Percentiles rank a stretch among this genome's conserved stretches.
Evolutionary conservation across 2,329 filamentous ascomycete species (phyloP).

Genomic region (Dothistroma pini): DNA sequence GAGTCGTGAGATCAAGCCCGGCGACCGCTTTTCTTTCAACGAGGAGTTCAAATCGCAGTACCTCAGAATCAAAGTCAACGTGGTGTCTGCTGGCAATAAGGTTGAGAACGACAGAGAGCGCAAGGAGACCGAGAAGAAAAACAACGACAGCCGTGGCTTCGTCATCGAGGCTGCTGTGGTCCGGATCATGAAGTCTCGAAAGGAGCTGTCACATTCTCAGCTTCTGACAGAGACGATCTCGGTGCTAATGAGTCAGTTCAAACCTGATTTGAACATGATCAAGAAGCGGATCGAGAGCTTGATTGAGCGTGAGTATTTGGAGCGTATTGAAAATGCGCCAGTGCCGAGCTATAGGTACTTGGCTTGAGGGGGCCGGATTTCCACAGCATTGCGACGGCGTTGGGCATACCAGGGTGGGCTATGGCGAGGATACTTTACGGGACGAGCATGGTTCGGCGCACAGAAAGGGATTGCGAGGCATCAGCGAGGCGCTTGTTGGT

Average conservation of each 20-base stretch:
- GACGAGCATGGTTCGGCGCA: slow-evolving; percentile 3
- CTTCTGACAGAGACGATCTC: slow-evolving; percentile 68
- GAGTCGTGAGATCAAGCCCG: slow-evolving; percentile 70
- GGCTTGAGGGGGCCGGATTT: slow-evolving; percentile 49
- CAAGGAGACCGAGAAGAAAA: slow-evolving; percentile 71
- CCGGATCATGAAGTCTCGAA: slow-evolving; percentile 83
- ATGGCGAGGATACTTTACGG: not conserved
- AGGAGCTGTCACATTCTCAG: slow-evolving; percentile 64
- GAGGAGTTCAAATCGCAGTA: slow-evolving; percentile 74
- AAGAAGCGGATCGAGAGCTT: slow-evolving; percentile 78
- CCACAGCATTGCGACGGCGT: slow-evolving; percentile 1
- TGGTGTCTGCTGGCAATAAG: slow-evolving; percentile 75
- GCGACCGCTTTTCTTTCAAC: slow-evolving; percentile 81
- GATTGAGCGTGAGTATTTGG: slow-evolving; percentile 73
- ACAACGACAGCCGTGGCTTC: slow-evolving; percentile 66
- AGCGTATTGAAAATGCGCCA: slow-evolving; percentile 64
- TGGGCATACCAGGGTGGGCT: not conserved
- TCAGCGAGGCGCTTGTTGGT: not conserved
- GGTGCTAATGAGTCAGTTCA: slow-evolving; percentile 67
- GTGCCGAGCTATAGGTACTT: slow-evolving; percentile 67
- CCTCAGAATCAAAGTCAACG: slow-evolving; percentile 83
- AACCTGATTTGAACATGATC: slow-evolving; percentile 71
- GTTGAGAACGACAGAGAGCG: slow-evolving; percentile 69
- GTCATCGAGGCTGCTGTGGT: slow-evolving; percentile 74
- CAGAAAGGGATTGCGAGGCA: not conserved